A percentile compares a stretch with the other conserved stretches of the same genome.
Evolutionary conservation across 2,329 filamentous ascomycete species (phyloP).

Genomic region (Apiospora rasikravindrae): DNA sequence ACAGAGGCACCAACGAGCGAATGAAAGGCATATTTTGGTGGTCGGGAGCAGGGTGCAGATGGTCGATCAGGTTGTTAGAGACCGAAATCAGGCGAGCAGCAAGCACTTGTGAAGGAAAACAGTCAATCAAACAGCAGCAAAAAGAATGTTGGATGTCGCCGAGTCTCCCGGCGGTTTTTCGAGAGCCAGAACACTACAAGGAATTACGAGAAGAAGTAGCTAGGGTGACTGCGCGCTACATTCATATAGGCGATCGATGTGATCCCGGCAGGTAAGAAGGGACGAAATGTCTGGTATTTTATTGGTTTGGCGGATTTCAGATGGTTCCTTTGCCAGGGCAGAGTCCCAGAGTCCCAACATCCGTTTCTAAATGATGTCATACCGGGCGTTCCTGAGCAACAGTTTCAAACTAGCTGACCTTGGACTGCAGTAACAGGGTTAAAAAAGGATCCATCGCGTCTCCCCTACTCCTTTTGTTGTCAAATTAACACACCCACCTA

Average conservation of each 20-base stretch:
- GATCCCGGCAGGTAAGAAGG: background rate
- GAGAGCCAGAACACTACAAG: background rate
- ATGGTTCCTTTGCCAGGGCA: constrained; percentile 3
- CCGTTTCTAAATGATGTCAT: background rate
- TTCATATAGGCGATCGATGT: background rate
- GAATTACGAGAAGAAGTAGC: background rate
- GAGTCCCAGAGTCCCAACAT: background rate
- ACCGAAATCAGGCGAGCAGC: background rate
- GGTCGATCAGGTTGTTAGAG: background rate
- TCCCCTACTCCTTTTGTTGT: background rate
- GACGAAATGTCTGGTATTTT: background rate
- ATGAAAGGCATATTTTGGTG: constrained; percentile 1
- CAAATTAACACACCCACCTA: constrained; percentile 6
- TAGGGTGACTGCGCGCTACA: background rate
- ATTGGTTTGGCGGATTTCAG: constrained; percentile 3
- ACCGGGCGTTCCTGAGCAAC: constrained; percentile 12
- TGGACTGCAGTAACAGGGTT: background rate
- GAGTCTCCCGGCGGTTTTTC: background rate
- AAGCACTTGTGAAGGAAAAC: background rate
- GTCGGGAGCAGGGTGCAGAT: background rate
- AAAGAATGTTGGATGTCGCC: constrained; percentile 1
- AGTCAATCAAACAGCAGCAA: background rate
- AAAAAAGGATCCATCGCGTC: background rate
- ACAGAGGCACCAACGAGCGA: constrained; percentile 22
- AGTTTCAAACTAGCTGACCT: constrained; percentile 13